phyloP scores from a whole-genome alignment of 805 yeast genomes.

The Candida xiaguanensis region DNA sequence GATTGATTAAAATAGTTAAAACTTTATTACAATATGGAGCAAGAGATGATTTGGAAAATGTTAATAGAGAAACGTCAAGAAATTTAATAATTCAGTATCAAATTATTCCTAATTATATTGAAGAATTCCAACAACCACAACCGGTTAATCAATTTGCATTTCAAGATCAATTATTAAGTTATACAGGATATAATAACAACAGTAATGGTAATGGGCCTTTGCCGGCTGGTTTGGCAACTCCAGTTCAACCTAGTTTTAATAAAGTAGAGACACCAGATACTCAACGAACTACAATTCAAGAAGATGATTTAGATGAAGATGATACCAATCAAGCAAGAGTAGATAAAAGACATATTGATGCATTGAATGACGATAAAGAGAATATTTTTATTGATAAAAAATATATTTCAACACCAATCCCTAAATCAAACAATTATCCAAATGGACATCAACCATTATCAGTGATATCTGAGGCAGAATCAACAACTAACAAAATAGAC shows the following conservation, averaged over 20 bases:
- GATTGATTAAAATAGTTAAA: constrained; percentile 69
- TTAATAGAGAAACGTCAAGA: constrained; percentile 43
- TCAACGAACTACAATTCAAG: constrained; percentile 42
- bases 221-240: constrained; percentile 23
- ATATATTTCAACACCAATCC: constrained; percentile 28
- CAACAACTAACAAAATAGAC: constrained; percentile 17
- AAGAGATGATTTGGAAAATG: constrained; percentile 44
- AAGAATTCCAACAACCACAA: background rate
- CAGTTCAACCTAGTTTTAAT: constrained; percentile 20
- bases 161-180: constrained; percentile 6
- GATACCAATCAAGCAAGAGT: constrained; percentile 24
- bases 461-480: constrained; percentile 30
- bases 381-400: constrained; percentile 42
- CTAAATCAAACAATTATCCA: constrained; percentile 4
- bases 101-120: constrained; percentile 13
- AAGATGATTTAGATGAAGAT: constrained; percentile 36
- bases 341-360: constrained; percentile 30
- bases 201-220: background rate
- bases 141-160: constrained; percentile 3
- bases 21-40: constrained; percentile 87
- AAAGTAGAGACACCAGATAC: constrained; percentile 42
- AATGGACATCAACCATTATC: constrained; percentile 24
- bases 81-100: constrained; percentile 40
- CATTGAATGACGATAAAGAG: constrained; percentile 41
- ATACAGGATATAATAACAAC: constrained; percentile 5